Evolutionary conservation across 2,329 filamentous ascomycete species (phyloP).

Genomic region (Aspergillus proliferans): DNA sequence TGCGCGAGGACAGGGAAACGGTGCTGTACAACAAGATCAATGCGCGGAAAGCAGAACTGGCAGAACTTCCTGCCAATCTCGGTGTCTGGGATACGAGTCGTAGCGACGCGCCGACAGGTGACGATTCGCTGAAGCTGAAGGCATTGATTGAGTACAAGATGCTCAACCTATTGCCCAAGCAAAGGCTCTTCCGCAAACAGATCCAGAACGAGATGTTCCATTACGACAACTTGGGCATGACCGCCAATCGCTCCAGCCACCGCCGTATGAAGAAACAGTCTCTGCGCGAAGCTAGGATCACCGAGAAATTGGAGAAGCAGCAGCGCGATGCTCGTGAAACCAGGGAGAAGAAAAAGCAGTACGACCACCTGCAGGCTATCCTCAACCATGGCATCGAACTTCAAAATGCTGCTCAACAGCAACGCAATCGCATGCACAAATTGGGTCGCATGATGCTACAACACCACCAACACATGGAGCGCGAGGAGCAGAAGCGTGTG

Average conservation of each 20-base stretch:
- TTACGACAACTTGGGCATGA: slow-evolving; percentile 95
- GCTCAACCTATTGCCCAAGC: slow-evolving; percentile 78
- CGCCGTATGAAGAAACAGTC: slow-evolving; percentile 97
- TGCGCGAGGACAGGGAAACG: slow-evolving; percentile 80
- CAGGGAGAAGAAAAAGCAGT: slow-evolving; percentile 96
- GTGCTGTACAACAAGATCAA: slow-evolving; percentile 86
- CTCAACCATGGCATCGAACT: slow-evolving; percentile 76
- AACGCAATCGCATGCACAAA: slow-evolving; percentile 73
- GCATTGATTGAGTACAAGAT: slow-evolving; percentile 95
- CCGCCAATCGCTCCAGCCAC: slow-evolving; percentile 84
- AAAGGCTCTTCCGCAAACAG: slow-evolving; percentile 76
- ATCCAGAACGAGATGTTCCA: slow-evolving; percentile 89
- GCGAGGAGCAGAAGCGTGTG: slow-evolving; percentile 97
- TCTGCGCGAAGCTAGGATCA: slow-evolving; percentile 88
- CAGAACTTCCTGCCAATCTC: slow-evolving; percentile 75
- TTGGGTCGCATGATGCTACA: slow-evolving; percentile 80
- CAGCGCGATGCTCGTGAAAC: slow-evolving; percentile 93
- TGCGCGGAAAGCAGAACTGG: slow-evolving; percentile 76
- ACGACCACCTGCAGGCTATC: slow-evolving; percentile 83
- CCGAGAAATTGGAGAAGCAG: slow-evolving; percentile 98
- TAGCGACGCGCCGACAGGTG: slow-evolving; percentile 62
- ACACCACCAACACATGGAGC: slow-evolving; percentile 94
- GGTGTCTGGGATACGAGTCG: slow-evolving; percentile 75
- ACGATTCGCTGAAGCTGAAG: slow-evolving; percentile 79
- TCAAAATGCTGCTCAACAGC: slow-evolving; percentile 57